These are phyloP conservation scores for Colletotrichum graminicola DNA, from an alignment of 2,329 filamentous ascomycete genomes.

Conservation along the genomic window DNA sequence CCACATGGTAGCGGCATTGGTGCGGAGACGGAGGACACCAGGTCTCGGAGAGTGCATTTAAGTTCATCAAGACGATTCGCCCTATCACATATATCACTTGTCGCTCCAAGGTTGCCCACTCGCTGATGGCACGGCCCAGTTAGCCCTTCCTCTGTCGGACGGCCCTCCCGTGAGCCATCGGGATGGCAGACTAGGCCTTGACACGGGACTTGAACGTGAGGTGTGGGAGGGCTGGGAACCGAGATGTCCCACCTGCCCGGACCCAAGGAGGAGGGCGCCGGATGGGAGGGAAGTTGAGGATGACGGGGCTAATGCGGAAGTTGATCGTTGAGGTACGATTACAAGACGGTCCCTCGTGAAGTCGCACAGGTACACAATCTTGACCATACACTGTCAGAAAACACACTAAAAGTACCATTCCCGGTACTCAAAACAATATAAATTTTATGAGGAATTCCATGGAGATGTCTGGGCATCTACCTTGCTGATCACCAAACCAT, in stretches of 20 bases:
- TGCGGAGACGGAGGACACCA: conserved; percentile 9
- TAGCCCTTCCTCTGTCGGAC: conserved; percentile 3
- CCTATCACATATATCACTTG: not conserved
- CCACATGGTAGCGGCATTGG: conserved; percentile 25
- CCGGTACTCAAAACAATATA: no score
- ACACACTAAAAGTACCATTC: no score
- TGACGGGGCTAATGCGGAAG: not conserved
- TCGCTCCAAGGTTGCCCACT: no score
- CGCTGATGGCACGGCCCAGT: not conserved
- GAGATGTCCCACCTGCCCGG: conserved; percentile 23
- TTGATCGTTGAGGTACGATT: not conserved
- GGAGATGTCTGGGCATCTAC: no score
- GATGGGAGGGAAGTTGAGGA: not conserved
- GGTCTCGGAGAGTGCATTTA: conserved; percentile 20
- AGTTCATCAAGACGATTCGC: not conserved
- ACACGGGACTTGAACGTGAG: conserved; percentile 11
- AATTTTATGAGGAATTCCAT: no score
- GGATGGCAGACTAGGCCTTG: not conserved
- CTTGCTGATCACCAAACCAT: no score
- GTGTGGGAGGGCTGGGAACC: not conserved
- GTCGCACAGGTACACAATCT: no score
- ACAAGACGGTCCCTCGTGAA: no score
- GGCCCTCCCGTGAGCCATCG: not conserved
- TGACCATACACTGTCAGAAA: no score
- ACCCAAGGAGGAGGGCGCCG: not conserved